Evolutionary conservation across 2,329 filamentous ascomycete genomes (phyloP), one percentile per base, ranked within the genome.

Genomic region (Epichloe uncinata): DNA sequence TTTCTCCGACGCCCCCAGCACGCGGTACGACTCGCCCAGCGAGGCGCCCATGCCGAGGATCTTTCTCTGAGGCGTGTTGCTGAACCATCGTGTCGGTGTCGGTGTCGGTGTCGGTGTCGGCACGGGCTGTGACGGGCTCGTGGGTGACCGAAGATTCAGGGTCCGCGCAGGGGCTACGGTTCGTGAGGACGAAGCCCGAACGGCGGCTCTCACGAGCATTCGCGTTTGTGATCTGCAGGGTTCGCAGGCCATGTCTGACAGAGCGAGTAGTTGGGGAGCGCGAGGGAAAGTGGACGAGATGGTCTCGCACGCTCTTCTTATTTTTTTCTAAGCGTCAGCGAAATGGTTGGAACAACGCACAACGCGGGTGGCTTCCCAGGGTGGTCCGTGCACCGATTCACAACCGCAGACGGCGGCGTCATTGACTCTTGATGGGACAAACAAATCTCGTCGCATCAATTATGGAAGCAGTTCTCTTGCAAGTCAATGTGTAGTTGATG

Each of bases 1-100:
- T 51, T 77, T 73, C 69, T 94, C 84, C 26, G 88, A 93, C 47
- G 81, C 79, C 52, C 81, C 83, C 62, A 93, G 86, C 35, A 89
- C 85, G 49, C 85, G 78, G 64, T 96, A 96, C 12, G 71, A 67
- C 52, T 73, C 65, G 35, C 61, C 55, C 26, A 71, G 53, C 13
- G 58, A 57, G 20, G 60, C 60, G 7, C 63, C 60, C 8, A 72
- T 54, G 5, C 63, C 62, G 18, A 72, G 56, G 2, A 67, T 57
- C 3, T 55, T 59, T 43, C 62, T 61, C 15, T 57, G 50, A 15
- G 60, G 52, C 22, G 71, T 66, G 53, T 54, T 65, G 58, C 63
- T 63, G 51, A 74, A 70, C 26, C 56, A 55, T 42, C 72, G 64
- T 6, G 52, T 53, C 49, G 57, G 55, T n/a, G 40, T 18, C n/a